These are phyloP conservation scores for Petasospora fabianii DNA, from an alignment of 1,139 yeast genomes.

Conservation along the genomic window DNA sequence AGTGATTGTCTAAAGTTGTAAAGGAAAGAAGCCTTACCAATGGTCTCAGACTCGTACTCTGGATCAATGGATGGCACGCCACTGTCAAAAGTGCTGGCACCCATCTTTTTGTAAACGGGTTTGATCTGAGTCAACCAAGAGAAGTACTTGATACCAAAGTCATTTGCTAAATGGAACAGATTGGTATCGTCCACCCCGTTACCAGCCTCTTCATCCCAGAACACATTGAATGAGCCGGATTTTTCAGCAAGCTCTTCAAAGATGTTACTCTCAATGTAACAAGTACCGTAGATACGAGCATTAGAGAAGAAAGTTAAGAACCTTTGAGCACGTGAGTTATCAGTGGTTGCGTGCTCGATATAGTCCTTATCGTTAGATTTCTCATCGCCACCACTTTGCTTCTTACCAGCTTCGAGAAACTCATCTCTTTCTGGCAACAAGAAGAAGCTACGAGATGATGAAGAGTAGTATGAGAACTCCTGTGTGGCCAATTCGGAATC, in stretches of 20 bases:
- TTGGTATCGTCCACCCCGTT: slow-evolving; percentile 4
- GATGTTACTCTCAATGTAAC: slow-evolving; percentile 15
- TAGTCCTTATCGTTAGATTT: slow-evolving; percentile 5
- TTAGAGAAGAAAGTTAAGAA: slow-evolving; percentile 15
- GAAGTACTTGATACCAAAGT: slow-evolving; percentile 15
- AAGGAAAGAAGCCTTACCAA: slow-evolving; percentile 34
- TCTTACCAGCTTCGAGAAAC: slow-evolving; percentile 6
- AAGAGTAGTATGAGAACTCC: slow-evolving; percentile 6
- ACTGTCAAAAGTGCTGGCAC: slow-evolving; percentile 3
- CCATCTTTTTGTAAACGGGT: slow-evolving; percentile 17
- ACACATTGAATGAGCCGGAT: slow-evolving; percentile 2
- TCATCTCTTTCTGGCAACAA: slow-evolving; percentile 7
- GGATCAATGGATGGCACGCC: slow-evolving; percentile 12
- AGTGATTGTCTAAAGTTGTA: slow-evolving; percentile 33
- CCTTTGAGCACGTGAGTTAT: slow-evolving; percentile 3
- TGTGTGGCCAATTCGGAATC: background rate
- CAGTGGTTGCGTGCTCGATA: slow-evolving; percentile 1
- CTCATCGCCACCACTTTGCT: slow-evolving; percentile 1
- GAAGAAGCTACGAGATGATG: background rate
- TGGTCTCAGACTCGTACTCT: slow-evolving; percentile 4
- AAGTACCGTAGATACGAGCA: slow-evolving; percentile 16
- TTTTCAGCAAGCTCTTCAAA: slow-evolving; percentile 9
- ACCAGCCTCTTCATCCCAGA: slow-evolving; percentile 13
- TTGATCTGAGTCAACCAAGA: slow-evolving; percentile 17
- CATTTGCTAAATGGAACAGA: slow-evolving; percentile 13